Base-by-base conservation (phyloP, 768 basidiomycete genomes). In the Polyporus arcularius region DNA sequence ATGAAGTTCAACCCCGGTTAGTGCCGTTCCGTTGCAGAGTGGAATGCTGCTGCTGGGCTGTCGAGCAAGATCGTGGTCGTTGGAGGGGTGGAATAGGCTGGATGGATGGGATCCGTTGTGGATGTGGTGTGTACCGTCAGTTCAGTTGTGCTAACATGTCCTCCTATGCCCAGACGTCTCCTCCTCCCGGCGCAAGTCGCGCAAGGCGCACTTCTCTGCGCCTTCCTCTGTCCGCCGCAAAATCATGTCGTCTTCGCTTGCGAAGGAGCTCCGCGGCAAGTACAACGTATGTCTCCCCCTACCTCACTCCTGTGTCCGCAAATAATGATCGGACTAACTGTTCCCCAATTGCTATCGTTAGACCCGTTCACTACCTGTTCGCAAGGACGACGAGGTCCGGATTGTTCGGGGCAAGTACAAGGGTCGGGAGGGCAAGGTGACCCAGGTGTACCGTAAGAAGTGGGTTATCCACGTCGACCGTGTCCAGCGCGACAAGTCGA, bases 401-500 rank as follows among this genome's bases (percentile, higher is more conserved):
- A 94, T 99, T 70, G 92, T 98, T 62, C 86, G 96, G 66, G 96
- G 96, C 58, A 96, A 96, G 77, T 95, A 97, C 86, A 97, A 97
- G 84, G 96, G 97, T 53, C 87, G 95, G 73, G 96, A 99, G 83
- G 96, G 96, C 72, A 98, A 98, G 81, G 88, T 99, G 64, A 93
- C 92, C 61, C 90, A 95, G 79, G 96, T 98, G 66, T 96, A 96
- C 85, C 91, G 96, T 76, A 96, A 96, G 88, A 96, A 96, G 78
- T 98, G 93, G 92, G 93, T 98, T 57, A 90, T 99, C 76, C 90
- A 98, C 79, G 92, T 99, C 73, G 96, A 99, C 79, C 93, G 96
- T 74, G 94, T 99, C 57, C 89, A 91, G 76, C 87, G 94, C 67
- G 96, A 99, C 82, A 98, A 98, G 79, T 93, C 94, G 66, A 97